Evolutionary conservation across 306 rosid species (phyloP), one percentile per base, ranked within the genome.

Genomic region (Neltuma alba): DNA sequence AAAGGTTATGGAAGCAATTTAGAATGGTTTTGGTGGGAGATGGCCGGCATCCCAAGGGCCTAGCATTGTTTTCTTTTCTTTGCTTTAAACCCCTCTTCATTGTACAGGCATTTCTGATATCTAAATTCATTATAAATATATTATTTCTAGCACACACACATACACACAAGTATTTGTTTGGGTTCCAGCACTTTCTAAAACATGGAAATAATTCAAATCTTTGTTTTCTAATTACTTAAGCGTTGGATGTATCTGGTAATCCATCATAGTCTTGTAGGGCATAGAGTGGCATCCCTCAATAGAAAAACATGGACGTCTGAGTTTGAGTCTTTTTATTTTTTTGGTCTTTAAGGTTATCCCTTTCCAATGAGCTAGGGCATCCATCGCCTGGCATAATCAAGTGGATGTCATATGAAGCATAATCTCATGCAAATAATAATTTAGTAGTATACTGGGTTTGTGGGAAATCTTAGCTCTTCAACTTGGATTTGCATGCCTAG

Each of bases 391-490:
- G 36, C 52, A 37, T 36, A 54, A 63, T 68, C 31, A 16, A 28
- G 40, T 27, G 25, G 57, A 58, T 54, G 9, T 25, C 31, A 20
- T 38, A 2, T 34, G 65, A 65, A 20, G 74, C 18, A 47, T 47
- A 21, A 33, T 64, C 45, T 64, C 16, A 1, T 55, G 11, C 50
- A 64, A 25, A 63, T 42, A 48, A 72, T 10, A 48, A 21, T 27
- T 47, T 68, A 27, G 28, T 58, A n/a, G n/a, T n/a, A n/a, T n/a
- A n/a, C n/a, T 58, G 13, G 47, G 37, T 30, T 69, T 57, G 34
- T 65, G 72, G 31, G 76, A 41, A 70, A 55, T 57, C 70, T 30
- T 70, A 41, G 76, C 20, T 68, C 27, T 28, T 37, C 76, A n/a
- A 27, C 68, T 45, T 30, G 41, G 23, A 21, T 21, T 66, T 38